Evolutionary conservation across 257 asterid genomes (phyloP), one percentile per base, ranked within the genome.

Genomic region (Solanum microdontum): DNA sequence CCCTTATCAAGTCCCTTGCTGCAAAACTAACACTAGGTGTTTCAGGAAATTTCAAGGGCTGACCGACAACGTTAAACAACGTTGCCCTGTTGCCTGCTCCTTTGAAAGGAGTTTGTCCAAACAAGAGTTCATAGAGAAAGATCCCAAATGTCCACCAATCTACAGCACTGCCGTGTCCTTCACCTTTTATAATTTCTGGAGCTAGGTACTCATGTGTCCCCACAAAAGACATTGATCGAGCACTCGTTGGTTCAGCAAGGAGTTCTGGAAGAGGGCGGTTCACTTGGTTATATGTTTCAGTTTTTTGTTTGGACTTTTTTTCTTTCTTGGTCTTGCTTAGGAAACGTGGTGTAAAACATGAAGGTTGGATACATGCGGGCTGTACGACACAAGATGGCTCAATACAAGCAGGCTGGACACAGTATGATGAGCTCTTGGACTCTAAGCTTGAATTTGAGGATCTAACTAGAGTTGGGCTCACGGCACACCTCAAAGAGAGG

Each of bases 71-170:
- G 58, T 93, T 93, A n/a, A 93, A 93, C 93, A 93, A 85, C 2
- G 94, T 93, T 8, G 96, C 96, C 66, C 94, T 87, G 76, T 92
- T 93, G 60, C 94, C 96, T 12, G 90, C 87, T 28, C 96, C 96
- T 87, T 93, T 93, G 83, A 93, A 93, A 19, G 96, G 96, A 17
- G 96, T 93, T 83, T 88, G 90, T 45, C 96, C 96, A 48, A 92
- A 93, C 88, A 93, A 89, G 14, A 93, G 94, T 85, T 93, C 96
- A 11, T 92, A 92, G 10, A 93, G 90, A 88, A 93, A 93, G 28
- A 93, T 90, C 68, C 96, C 96, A 39, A 93, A 92, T 39, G 94
- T 93, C 96, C 96, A 93, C 96, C 96, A 93, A 86, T 93, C 96
- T 37, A 93, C 96, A 26, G 96, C 96, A 84, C 96, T 93, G 10